Evolutionary conservation across 345 rosid species (phyloP).

Genomic region (Psidium friedrichsthalianum): DNA sequence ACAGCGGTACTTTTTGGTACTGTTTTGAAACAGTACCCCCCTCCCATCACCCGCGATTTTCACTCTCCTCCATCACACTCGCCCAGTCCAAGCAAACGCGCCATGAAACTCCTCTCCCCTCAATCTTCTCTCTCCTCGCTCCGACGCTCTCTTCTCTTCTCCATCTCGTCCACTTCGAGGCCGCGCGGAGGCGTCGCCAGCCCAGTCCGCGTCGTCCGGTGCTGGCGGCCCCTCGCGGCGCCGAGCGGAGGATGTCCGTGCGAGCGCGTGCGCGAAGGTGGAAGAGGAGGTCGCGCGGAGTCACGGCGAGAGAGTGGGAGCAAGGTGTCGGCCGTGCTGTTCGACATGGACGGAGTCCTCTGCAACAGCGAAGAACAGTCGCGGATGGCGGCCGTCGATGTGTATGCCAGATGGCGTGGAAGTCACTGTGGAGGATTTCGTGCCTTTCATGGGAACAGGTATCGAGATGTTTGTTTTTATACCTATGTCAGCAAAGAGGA

Average conservation of each 20-base stretch:
- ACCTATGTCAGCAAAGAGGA: too few species aligned
- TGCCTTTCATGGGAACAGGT: too few species aligned
- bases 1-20: too few species aligned
- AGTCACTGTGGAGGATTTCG: too few species aligned
- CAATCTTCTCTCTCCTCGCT: constrained; percentile 17
- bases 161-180: constrained; percentile 11
- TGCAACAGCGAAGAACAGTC: too few species aligned
- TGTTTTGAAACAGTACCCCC: too few species aligned
- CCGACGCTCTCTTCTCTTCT: constrained; percentile 11
- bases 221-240: constrained; percentile 2
- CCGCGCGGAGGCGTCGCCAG: constrained; percentile 15
- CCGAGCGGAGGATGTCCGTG: constrained; percentile 16
- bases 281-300: constrained; percentile 16
- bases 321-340: too few species aligned
- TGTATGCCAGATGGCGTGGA: too few species aligned
- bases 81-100: neutral
- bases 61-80: neutral
- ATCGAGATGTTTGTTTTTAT: too few species aligned
- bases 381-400: too few species aligned
- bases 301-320: too few species aligned
- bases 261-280: constrained; percentile 35
- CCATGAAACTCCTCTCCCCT: constrained; percentile 34
- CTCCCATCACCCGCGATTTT: neutral
- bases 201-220: constrained; percentile 6
- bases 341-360: too few species aligned